A percentile compares a stretch with the other conserved stretches of the same genome.
These are phyloP conservation scores for Kernera saxatilis DNA, from an alignment of 345 rosid species.

Conservation along the genomic window DNA sequence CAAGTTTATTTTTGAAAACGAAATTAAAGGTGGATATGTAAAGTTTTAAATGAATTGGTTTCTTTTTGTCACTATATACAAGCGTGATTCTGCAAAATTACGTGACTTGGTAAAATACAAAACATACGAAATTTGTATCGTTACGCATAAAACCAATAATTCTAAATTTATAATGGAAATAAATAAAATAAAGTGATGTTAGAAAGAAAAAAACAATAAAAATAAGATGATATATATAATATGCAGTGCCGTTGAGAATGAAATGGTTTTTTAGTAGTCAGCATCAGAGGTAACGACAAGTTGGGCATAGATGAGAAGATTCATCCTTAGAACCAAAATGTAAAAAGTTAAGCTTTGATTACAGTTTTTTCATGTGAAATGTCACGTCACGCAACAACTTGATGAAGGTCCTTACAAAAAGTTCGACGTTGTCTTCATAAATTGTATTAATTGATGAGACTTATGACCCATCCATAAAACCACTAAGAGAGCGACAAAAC, in stretches of 20 bases:
- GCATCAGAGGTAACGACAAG: slow-evolving; percentile 19
- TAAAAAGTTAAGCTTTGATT: neutral
- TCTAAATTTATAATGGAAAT: neutral
- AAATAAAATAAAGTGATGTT: neutral
- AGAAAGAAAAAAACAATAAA: neutral
- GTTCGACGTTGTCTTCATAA: slow-evolving; percentile 27
- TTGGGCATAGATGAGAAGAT: neutral
- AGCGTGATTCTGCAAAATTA: neutral
- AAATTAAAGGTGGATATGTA: neutral
- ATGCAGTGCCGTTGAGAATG: slow-evolving; percentile 19
- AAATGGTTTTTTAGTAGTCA: slow-evolving; percentile 20
- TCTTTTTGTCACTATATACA: neutral
- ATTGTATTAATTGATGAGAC: slow-evolving; percentile 11
- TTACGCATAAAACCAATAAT: neutral
- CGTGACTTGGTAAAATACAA: neutral
- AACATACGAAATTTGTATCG: neutral
- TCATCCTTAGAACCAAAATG: slow-evolving; percentile 13
- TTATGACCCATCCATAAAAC: slow-evolving; percentile 9
- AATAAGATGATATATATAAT: neutral
- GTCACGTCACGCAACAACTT: slow-evolving; percentile 25
- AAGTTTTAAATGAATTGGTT: neutral
- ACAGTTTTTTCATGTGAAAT: slow-evolving; percentile 12
- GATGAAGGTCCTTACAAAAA: slow-evolving; percentile 21
- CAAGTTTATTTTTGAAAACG: neutral
- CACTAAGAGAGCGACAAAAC: slow-evolving; percentile 25